Evolutionary conservation across 371 early-diverging fungal species (phyloP).

Genomic region (Saksenaea oblongispora): DNA sequence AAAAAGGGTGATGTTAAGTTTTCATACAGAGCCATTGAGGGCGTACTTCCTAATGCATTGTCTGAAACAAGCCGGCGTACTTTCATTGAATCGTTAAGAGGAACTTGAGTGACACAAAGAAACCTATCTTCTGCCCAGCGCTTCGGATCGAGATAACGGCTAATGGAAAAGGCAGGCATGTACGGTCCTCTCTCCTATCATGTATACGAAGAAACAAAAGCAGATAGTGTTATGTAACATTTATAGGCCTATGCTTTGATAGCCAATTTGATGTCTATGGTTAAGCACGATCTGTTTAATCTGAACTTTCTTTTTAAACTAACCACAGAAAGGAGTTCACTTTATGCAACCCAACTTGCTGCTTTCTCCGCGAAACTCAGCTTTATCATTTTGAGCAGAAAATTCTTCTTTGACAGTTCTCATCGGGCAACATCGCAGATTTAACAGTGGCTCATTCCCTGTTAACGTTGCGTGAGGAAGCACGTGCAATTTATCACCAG

Average conservation of each 20-base stretch:
- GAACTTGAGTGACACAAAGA: background rate
- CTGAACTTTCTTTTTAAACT: background rate
- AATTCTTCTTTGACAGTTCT: too few species aligned
- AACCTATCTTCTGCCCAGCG: background rate
- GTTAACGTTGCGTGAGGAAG: too few species aligned
- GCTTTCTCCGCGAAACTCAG: conserved; percentile 5
- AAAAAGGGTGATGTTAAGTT: too few species aligned
- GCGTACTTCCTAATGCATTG: background rate
- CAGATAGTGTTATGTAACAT: too few species aligned
- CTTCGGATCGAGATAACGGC: background rate
- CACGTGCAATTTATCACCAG: too few species aligned
- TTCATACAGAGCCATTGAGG: too few species aligned
- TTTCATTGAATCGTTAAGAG: too few species aligned
- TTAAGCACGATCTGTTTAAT: background rate
- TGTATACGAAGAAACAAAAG: background rate
- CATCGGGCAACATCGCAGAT: too few species aligned
- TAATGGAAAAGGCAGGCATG: background rate
- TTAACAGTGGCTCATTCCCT: too few species aligned
- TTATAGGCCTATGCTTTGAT: too few species aligned
- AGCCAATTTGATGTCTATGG: too few species aligned
- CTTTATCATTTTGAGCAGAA: background rate
- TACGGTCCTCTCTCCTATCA: background rate
- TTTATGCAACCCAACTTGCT: background rate
- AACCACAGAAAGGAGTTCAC: background rate
- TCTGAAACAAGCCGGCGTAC: background rate